These are phyloP conservation scores for Rutstroemia sydowiana DNA, from an alignment of 2,329 filamentous ascomycete species.

Conservation along the genomic window DNA sequence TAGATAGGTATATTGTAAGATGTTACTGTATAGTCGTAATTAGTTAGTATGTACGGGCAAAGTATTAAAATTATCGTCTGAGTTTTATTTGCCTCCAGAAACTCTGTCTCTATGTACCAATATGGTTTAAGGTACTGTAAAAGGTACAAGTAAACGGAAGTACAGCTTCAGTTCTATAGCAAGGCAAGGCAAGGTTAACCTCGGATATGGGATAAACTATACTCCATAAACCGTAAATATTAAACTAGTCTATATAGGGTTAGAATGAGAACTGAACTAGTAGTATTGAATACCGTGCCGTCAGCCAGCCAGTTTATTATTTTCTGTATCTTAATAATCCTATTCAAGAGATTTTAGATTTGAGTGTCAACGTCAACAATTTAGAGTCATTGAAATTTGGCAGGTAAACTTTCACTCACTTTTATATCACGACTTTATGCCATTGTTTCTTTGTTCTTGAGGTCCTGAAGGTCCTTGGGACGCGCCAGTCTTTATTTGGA, in stretches of 20 bases:
- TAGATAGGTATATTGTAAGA: no score
- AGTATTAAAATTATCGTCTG: no score
- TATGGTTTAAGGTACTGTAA: no score
- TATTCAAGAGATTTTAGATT: neutral
- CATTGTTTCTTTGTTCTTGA: constrained; percentile 12
- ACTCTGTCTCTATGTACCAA: no score
- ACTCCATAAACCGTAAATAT: no score
- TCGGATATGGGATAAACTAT: no score
- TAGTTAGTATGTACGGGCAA: no score
- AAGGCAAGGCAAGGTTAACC: no score
- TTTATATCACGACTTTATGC: constrained; percentile 15
- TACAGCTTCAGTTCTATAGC: no score
- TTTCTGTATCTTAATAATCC: constrained; percentile 8
- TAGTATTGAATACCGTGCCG: neutral
- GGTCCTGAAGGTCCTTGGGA: constrained; percentile 12
- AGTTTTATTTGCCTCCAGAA: no score
- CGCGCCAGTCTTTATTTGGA: constrained; percentile 8
- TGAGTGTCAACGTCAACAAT: neutral
- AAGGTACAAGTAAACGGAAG: no score
- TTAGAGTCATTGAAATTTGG: neutral
- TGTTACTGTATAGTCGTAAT: no score
- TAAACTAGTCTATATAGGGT: neutral
- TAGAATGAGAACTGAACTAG: neutral
- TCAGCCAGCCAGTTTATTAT: neutral
- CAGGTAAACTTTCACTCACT: neutral